Evolutionary conservation across 352 stramenopile genomes (phyloP).

Genomic region (Plasmopara halstedii): DNA sequence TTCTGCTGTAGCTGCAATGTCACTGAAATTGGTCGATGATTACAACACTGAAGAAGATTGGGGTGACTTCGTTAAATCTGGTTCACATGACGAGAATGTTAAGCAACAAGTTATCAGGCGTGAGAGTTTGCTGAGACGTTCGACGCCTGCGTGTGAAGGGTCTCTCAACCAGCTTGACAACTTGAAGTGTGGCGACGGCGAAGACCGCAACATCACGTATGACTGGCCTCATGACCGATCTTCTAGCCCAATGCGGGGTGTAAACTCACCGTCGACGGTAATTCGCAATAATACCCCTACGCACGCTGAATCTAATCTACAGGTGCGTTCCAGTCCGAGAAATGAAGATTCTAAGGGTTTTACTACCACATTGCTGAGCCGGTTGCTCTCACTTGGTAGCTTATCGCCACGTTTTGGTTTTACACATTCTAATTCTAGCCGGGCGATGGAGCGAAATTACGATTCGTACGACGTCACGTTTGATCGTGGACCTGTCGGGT

Average conservation of each 20-base stretch:
- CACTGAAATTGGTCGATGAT: conserved; percentile 34
- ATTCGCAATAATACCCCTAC: conserved; percentile 19
- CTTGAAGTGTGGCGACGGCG: conserved; percentile 5
- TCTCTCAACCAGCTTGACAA: conserved; percentile 7
- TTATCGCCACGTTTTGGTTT: conserved; percentile 6
- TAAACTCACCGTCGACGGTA: conserved; percentile 6
- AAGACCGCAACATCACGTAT: conserved; percentile 7
- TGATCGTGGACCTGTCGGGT: conserved; percentile 45
- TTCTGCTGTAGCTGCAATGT: conserved; percentile 15
- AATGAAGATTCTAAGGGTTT: conserved; percentile 14
- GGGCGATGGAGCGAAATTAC: conserved; percentile 28
- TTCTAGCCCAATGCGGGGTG: conserved; percentile 2
- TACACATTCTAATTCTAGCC: not conserved
- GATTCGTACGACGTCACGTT: conserved; percentile 70
- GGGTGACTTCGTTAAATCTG: conserved; percentile 51
- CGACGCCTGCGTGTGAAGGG: not conserved
- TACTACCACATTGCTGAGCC: conserved; percentile 7
- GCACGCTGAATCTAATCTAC: conserved; percentile 12
- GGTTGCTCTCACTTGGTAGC: conserved; percentile 7
- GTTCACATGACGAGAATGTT: conserved; percentile 3
- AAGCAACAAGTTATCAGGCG: too few species aligned
- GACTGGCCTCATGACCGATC: not conserved
- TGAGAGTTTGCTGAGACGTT: not conserved
- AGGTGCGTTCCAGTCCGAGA: conserved; percentile 2
- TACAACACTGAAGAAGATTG: conserved; percentile 38